Conservation (phyloP, 208 protist genomes). For the Trypanosoma caninum region DNA sequence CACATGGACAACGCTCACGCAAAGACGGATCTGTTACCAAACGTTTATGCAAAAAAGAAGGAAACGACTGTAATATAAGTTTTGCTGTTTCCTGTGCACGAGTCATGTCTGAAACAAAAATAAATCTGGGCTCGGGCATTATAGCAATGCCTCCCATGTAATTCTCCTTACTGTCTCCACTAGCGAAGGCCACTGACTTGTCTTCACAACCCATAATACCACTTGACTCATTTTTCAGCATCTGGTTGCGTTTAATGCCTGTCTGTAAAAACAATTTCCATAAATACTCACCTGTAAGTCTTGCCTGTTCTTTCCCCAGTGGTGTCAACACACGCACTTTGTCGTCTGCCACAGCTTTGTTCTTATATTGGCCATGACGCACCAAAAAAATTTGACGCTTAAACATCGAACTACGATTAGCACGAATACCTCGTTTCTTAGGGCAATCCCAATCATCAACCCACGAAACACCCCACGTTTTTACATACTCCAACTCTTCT, state of each 20-base stretch:
- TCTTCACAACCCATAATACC: background rate
- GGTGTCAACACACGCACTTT: slow-evolving; percentile 35
- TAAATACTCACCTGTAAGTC: slow-evolving; percentile 51
- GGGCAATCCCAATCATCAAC: slow-evolving; percentile 65
- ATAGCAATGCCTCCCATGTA: slow-evolving; percentile 29
- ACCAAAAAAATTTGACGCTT: slow-evolving; percentile 71
- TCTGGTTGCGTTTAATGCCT: background rate
- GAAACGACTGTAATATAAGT: slow-evolving; percentile 45
- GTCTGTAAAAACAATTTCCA: slow-evolving; percentile 27
- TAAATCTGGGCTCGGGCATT: slow-evolving; percentile 21
- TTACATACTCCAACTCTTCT: slow-evolving; percentile 42
- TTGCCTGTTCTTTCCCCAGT: slow-evolving; percentile 61
- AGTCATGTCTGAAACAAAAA: slow-evolving; percentile 61
- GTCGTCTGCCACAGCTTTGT: slow-evolving; percentile 38
- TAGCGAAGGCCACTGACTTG: background rate
- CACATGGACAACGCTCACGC: slow-evolving; percentile 60
- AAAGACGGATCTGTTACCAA: slow-evolving; percentile 40
- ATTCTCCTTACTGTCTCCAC: slow-evolving; percentile 6
- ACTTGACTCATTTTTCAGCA: background rate
- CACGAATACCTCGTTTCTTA: slow-evolving; percentile 8
- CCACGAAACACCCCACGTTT: slow-evolving; percentile 62
- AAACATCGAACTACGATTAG: background rate
- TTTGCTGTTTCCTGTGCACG: slow-evolving; percentile 61
- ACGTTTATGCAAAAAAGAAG: slow-evolving; percentile 18
- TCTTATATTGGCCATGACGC: slow-evolving; percentile 84